Conservation (phyloP, 768 basidiomycete species). For the Boletus tylopilopsis region DNA sequence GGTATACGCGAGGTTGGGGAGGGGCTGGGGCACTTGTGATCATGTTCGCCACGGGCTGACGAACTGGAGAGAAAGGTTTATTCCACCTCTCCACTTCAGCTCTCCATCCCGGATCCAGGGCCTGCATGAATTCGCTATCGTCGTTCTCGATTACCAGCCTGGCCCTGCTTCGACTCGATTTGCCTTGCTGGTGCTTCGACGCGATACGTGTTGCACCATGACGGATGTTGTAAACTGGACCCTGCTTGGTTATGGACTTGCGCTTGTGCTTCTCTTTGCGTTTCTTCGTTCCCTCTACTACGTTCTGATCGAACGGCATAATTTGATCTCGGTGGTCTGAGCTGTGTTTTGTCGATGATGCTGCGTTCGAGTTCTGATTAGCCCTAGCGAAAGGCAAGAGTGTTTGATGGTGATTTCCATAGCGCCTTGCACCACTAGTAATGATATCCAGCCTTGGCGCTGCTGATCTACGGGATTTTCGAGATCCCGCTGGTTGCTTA, state of each 20-base stretch:
- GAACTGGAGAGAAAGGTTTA: conserved; percentile 14
- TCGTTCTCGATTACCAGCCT: conserved; percentile 42
- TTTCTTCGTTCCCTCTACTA: conserved; percentile 4
- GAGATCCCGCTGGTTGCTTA: conserved; percentile 12
- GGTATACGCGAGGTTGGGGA: conserved; percentile 12
- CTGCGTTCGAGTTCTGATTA: conserved; percentile 6
- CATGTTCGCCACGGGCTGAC: conserved; percentile 6
- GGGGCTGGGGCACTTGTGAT: not conserved
- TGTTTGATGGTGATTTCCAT: conserved; percentile 36
- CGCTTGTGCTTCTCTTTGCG: conserved; percentile 26
- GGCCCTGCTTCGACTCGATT: conserved; percentile 7
- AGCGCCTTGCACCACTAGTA: conserved; percentile 34
- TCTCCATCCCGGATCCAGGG: conserved; percentile 38
- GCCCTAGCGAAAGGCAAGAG: conserved; percentile 33
- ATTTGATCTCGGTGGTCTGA: conserved; percentile 9
- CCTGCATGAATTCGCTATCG: conserved; percentile 41
- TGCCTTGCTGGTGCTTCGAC: conserved; percentile 20
- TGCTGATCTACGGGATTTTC: conserved; percentile 9
- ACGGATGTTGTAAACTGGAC: conserved; percentile 37
- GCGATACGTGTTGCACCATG: conserved; percentile 37
- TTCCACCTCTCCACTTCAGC: conserved; percentile 33
- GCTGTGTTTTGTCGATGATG: conserved; percentile 4
- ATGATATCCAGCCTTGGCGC: conserved; percentile 34
- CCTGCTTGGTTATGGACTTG: conserved; percentile 26
- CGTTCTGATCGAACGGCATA: conserved; percentile 6